Evolutionary conservation across 2,329 filamentous ascomycete species (phyloP), one percentile per base, ranked within the genome.

Genomic region (Alternaria novae-zelandiae): DNA sequence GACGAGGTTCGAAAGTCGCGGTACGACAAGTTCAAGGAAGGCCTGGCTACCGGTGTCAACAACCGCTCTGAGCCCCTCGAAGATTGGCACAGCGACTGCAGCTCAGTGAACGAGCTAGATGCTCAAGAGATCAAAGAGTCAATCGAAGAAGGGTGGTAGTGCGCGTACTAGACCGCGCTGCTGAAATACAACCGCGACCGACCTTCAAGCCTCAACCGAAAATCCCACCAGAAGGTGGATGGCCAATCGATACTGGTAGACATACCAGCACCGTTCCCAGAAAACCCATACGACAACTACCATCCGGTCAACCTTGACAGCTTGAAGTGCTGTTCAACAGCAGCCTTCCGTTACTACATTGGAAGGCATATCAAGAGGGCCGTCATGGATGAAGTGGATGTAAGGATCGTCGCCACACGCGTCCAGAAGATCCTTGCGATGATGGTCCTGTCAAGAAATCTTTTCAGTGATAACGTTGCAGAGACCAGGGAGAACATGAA

Each of bases 391-490:
- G 32, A 36, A 2, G 32, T 36, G 1, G 32, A 36, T 36, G 15
- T 8, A 3, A 36, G 5, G 8, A 36, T 36, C 32, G 13, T 36
- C 8, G 15, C 32, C 15, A 9, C 6, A 5, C 3, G 32, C 7
- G 32, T 36, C 15, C 6, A 36, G 0, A 36, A 36, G 32, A 41
- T 41, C 32, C 32, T 36, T 36, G 32, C 4, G 1, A 41, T 41
- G 8, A 1, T 41, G 4, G 32, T n/a, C 2, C 32, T 41, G 6
- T 41, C 32, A 41, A 41, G 15, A 36, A 36, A 36, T 0, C 15
- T 36, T 0, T n/a, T 36, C 32, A n/a, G 30, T 15, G n/a, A 15
- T 15, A 0, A 15, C 4, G 13, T 36, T n/a, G 13, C 1, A 0
- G 13, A 36, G 30, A 1, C 30, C 13, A 36, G 30, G 0, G 13